Conservation (phyloP, 768 basidiomycete species). For the Suillus bovinus region DNA sequence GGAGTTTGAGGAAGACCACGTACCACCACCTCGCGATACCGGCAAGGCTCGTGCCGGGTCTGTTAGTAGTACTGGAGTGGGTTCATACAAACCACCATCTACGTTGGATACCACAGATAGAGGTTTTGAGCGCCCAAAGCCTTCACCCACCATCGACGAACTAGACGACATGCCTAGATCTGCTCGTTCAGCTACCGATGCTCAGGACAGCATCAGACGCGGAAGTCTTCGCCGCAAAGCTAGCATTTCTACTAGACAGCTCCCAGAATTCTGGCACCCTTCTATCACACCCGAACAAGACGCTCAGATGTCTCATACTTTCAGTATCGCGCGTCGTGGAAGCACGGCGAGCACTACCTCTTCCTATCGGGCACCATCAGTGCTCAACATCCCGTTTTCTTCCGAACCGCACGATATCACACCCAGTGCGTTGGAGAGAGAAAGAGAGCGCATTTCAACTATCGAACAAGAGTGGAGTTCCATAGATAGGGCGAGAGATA, state of each 20-base stretch:
- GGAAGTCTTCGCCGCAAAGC: slow-evolving; percentile 35
- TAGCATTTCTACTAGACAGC: slow-evolving; percentile 34
- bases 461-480: slow-evolving; percentile 31
- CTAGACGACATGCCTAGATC: slow-evolving; percentile 26
- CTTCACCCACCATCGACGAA: slow-evolving; percentile 27
- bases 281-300: slow-evolving; percentile 47
- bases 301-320: slow-evolving; percentile 39
- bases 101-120: slow-evolving; percentile 24
- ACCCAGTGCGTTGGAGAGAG: slow-evolving; percentile 24
- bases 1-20: slow-evolving; percentile 29
- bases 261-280: slow-evolving; percentile 53
- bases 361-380: slow-evolving; percentile 42
- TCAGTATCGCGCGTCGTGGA: slow-evolving; percentile 43
- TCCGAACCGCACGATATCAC: slow-evolving; percentile 22
- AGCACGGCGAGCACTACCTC: slow-evolving; percentile 54
- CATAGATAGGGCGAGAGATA: slow-evolving; percentile 26
- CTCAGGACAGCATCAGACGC: slow-evolving; percentile 23
- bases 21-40: slow-evolving; percentile 10
- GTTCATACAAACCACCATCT: slow-evolving; percentile 29
- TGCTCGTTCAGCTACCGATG: slow-evolving; percentile 23
- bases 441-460: slow-evolving; percentile 25
- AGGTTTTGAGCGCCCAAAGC: slow-evolving; percentile 22
- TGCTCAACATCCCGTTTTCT: slow-evolving; percentile 40
- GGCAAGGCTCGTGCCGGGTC: slow-evolving; percentile 30
- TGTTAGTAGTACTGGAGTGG: slow-evolving; percentile 18